Percentiles rank a stretch among this genome's conserved stretches.
Evolutionary conservation across 1,139 yeast genomes (phyloP).

Genomic region (Saccharomyces pastorianus): DNA sequence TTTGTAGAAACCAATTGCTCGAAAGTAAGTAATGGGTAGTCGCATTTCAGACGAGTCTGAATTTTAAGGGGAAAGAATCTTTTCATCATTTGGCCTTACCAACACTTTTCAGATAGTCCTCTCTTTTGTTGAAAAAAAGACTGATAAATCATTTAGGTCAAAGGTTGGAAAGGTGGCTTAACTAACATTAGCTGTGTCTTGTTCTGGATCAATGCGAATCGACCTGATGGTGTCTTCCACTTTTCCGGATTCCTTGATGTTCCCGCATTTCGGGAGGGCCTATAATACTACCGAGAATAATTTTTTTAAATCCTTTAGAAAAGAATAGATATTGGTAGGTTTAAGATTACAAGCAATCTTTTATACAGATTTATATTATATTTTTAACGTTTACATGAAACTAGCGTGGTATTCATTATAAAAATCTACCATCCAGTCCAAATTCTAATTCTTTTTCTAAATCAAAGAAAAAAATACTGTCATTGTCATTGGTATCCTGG

Average conservation of each 20-base stretch:
- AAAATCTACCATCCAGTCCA: background rate
- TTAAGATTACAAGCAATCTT: no score
- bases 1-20: background rate
- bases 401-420: background rate
- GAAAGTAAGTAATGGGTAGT: background rate
- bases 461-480: background rate
- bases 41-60: background rate
- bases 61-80: background rate
- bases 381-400: no score
- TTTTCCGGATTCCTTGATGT: background rate
- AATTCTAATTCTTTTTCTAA: background rate
- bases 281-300: background rate
- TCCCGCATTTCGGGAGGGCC: background rate
- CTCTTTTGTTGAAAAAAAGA: constrained; percentile 32
- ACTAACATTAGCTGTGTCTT: no score
- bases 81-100: background rate
- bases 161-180: no score
- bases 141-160: background rate
- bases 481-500: background rate
- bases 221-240: background rate
- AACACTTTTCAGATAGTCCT: background rate
- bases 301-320: background rate
- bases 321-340: background rate
- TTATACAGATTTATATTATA: no score
- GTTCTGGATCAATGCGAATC: background rate